Base-by-base conservation (phyloP, 1,139 yeast species). In the Yamadazyma conglobata region DNA sequence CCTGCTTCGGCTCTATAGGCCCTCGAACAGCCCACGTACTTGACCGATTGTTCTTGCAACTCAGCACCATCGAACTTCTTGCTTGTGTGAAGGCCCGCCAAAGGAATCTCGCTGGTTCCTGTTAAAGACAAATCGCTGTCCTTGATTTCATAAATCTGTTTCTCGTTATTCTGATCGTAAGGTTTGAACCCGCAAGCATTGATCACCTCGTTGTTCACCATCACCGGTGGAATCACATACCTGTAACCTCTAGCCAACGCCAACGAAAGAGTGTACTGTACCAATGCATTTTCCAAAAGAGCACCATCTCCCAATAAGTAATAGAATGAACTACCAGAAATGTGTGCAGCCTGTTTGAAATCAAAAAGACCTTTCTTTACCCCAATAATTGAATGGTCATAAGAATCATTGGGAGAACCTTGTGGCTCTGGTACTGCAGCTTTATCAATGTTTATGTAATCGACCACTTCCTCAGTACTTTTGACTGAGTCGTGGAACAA, bases 1-100 rank as follows among this genome's bases (percentile, higher is more conserved):
- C 98, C 98, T 0, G 98, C 98, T 54, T 93, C 99, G 0, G 97
- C 96, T 41, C 99, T 70, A 51, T 79, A 93, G 39, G 95, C 78
- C 43, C 97, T 68, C 28, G 95, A 83, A 1, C 87, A 70, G 0
- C 97, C 99, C 8, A 80, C 95, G 28, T 75, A 70, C 46, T 73
- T 77, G 10, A 62, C 44, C 0, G 94, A 88, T 9, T 69, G 47
- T 0, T 58, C 57, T 21, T 43, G 51, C 4, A 22, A 5, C 5
- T 22, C 22, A 3, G 39, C 34, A 4, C 44, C 30, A 11, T 48
- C 48, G 22, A 61, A 50, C 5, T 37, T 38, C 11, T 52, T 40
- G 3, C 63, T 57, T 1, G 66, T 56, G 40, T 54, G 65, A 39
- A 82, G 60, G 0, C 89, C 96, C 0, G 96, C 98, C 20, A 93